A percentile compares a stretch with the other conserved stretches of the same genome.
phyloP scores from a whole-genome alignment of 345 rosid species.

The Lepidium aucheri region DNA sequence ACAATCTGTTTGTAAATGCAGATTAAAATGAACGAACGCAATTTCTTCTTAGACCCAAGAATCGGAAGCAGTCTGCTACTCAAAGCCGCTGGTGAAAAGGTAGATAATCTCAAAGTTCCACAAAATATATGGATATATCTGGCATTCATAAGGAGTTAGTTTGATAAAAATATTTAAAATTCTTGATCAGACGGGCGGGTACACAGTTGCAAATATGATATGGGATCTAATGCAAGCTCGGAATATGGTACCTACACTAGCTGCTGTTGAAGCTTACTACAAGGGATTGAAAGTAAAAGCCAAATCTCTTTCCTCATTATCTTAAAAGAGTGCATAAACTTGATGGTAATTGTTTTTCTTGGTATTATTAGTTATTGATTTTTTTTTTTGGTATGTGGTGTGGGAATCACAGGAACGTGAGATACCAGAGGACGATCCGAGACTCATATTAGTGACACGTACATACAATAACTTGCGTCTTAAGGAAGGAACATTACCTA shows the following conservation, averaged over 20 bases:
- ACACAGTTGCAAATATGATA: conserved; percentile 68
- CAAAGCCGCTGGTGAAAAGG: conserved; percentile 86
- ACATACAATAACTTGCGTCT: conserved; percentile 33
- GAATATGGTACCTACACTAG: conserved; percentile 28
- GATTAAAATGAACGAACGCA: conserved; percentile 55
- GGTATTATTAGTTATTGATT: background rate
- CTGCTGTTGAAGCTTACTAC: conserved; percentile 80
- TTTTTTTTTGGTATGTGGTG: background rate
- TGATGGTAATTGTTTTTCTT: background rate
- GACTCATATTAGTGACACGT: conserved; percentile 47
- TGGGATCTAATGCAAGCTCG: conserved; percentile 94
- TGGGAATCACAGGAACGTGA: conserved; percentile 51
- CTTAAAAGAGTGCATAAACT: background rate
- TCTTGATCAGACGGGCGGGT: conserved; percentile 64
- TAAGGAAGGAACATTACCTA: conserved; percentile 28
- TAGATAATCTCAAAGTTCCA: conserved; percentile 14
- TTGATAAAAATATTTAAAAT: background rate
- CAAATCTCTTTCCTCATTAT: background rate
- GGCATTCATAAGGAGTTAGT: background rate
- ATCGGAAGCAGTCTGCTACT: conserved; percentile 71
- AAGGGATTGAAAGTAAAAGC: conserved; percentile 63
- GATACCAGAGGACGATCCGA: conserved; percentile 77
- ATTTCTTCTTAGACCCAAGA: conserved; percentile 48
- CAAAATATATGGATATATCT: background rate
- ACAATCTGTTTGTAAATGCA: conserved; percentile 20